phyloP scores from a whole-genome alignment of 441 rosid species.

The Heliophila coronopifolia region DNA sequence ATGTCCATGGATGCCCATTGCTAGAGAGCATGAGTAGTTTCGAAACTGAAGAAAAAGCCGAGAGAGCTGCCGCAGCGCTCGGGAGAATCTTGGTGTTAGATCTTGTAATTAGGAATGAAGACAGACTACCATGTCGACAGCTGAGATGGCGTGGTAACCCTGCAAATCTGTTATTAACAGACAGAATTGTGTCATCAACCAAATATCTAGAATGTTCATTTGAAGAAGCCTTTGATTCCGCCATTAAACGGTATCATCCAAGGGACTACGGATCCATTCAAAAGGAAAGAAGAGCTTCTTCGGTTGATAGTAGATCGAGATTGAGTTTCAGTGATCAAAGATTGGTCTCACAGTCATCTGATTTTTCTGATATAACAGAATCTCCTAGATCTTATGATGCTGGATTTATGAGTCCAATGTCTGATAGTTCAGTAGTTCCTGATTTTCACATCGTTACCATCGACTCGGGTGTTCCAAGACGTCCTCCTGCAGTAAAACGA shows the following conservation, averaged over 20 bases:
- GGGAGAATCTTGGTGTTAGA: conserved; percentile 91
- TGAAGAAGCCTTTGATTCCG: conserved; percentile 74
- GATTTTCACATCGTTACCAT: conserved; percentile 72
- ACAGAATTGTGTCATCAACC: conserved; percentile 40
- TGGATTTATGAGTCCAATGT: conserved; percentile 46
- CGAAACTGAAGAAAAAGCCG: conserved; percentile 59
- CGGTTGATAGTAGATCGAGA: conserved; percentile 59
- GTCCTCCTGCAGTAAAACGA: conserved; percentile 98
- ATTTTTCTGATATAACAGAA: conserved; percentile 60
- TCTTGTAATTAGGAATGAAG: conserved; percentile 95
- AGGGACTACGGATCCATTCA: conserved; percentile 73
- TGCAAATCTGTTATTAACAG: conserved; percentile 85
- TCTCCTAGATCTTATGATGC: conserved; percentile 54
- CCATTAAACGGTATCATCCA: conserved; percentile 67
- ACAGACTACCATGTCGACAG: conserved; percentile 88
- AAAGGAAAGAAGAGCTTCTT: conserved; percentile 79
- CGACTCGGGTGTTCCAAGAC: conserved; percentile 94
- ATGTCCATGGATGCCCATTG: conserved; percentile 93
- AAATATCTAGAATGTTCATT: conserved; percentile 39
- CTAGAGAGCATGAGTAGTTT: conserved; percentile 74
- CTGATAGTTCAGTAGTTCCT: conserved; percentile 40
- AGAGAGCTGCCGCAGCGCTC: conserved; percentile 75
- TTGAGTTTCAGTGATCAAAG: conserved; percentile 39
- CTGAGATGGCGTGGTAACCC: conserved; percentile 99
- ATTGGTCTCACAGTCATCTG: conserved; percentile 52